Percentiles rank a stretch among this genome's conserved stretches.
Conservation (phyloP, 1,284 basidiomycete genomes). For the Cryptococcus floricola region DNA sequence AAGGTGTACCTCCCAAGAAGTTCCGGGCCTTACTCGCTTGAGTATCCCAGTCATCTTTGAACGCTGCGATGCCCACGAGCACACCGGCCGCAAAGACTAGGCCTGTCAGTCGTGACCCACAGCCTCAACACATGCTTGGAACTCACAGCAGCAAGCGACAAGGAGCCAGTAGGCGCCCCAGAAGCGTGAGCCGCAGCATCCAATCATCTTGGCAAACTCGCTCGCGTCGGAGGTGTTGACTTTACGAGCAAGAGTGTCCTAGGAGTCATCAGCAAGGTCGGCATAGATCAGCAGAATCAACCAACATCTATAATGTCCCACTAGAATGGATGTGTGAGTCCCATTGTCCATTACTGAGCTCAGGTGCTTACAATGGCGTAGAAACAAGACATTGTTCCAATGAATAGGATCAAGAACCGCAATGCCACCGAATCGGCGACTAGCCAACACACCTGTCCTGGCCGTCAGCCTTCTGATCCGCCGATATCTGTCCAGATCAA, state of each 20-base stretch:
- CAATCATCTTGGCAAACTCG: conserved; percentile 81
- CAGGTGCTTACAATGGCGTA: conserved; percentile 53
- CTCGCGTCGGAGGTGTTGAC: conserved; percentile 89
- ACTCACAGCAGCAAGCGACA: conserved; percentile 62
- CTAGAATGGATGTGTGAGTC: conserved; percentile 35
- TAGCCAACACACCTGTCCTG: conserved; percentile 70
- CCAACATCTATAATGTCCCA: conserved; percentile 77
- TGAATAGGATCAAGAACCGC: conserved; percentile 72
- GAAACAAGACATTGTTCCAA: conserved; percentile 91
- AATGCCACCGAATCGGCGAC: conserved; percentile 60
- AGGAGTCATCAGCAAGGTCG: background rate
- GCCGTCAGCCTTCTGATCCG: background rate
- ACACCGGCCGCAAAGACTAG: conserved; percentile 72
- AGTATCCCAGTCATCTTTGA: conserved; percentile 60
- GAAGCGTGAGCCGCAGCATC: conserved; percentile 54
- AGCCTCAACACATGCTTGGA: too few species aligned
- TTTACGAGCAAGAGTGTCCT: conserved; percentile 81
- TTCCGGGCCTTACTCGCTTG: conserved; percentile 36
- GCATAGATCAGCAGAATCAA: background rate
- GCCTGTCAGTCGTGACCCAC: background rate
- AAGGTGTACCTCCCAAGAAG: conserved; percentile 40
- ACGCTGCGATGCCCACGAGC: conserved; percentile 75
- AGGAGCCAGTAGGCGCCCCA: conserved; percentile 79
- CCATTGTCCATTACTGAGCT: background rate
- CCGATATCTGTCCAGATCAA: background rate